Evolutionary conservation across 768 basidiomycete genomes (phyloP), one percentile per base, ranked within the genome.

Genomic region (Sarcodon sp.): DNA sequence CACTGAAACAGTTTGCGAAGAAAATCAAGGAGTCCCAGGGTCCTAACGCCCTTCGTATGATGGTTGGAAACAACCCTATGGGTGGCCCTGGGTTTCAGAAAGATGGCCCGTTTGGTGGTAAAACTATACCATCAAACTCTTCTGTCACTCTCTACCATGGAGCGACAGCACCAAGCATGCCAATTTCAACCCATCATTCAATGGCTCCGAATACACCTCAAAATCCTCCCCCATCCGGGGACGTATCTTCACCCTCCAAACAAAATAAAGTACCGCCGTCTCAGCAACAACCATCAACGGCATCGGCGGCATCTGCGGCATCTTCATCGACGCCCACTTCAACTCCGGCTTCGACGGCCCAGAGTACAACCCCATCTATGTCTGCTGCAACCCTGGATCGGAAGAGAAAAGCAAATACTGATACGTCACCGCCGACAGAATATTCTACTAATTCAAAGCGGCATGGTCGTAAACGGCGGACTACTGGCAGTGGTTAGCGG

Each of bases 181-280:
- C 3, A 67, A 66, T 50, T 68, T 71, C 21, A 39, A 53, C 44
- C 67, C 72, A 59, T 70, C 41, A 70, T 65, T 5, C 73, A 77
- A 48, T 56, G 39, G 55, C 58, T 46, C 59, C 65, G 21, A 63
- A 67, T 54, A 65, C 75, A 27, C 76, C 73, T 15, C 72, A 77
- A 68, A 76, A 73, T 53, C 54, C 67, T 2, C 59, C 75, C 1
- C 60, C 68, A 35, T 75, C 78, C 47, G 71, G 71, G 46, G 67
- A 69, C 49, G 77, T 69, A 50, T 36, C 53, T 35, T 75, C 77
- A 21, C 76, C 76, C 10, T 72, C 70, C 61, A 84, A 85, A 64
- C 76, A 77, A 63, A 72, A 75, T 57, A 81, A 82, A 59, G 71
- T 72, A 44, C 72, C 75, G 51, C 72, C 71, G 38, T 64, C 39